Percentiles rank a stretch among this genome's conserved stretches.
These are phyloP conservation scores for Oryza meridionalis DNA, from an alignment of 176 grass and related monocot species.

Conservation along the genomic window DNA sequence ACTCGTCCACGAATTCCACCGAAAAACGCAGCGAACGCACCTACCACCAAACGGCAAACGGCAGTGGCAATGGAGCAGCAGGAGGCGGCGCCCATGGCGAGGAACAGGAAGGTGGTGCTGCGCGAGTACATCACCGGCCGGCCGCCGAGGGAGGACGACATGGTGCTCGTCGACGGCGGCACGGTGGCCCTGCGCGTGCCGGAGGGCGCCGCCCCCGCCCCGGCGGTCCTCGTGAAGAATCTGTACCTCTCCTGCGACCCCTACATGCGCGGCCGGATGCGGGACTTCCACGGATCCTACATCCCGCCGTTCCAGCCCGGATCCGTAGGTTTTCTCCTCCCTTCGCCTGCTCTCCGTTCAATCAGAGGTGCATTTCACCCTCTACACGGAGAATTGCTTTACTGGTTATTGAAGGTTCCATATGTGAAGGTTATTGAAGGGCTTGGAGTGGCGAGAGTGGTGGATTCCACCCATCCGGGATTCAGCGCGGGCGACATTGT, in stretches of 20 bases:
- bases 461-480: conserved; percentile 63
- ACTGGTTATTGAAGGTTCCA: background rate
- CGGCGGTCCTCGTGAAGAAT: conserved; percentile 69
- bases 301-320: conserved; percentile 83
- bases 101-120: conserved; percentile 74
- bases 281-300: conserved; percentile 60
- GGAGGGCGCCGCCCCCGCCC: conserved; percentile 40
- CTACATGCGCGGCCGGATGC: conserved; percentile 79
- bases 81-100: conserved; percentile 39
- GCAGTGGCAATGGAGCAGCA: conserved; percentile 39
- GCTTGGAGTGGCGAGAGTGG: conserved; percentile 63
- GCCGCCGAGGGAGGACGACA: conserved; percentile 75
- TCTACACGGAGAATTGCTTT: background rate
- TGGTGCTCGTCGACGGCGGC: conserved; percentile 64
- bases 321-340: conserved; percentile 36
- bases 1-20: no score
- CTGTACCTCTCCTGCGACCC: conserved; percentile 94
- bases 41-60: background rate
- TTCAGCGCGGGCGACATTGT: conserved; percentile 67
- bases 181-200: conserved; percentile 47
- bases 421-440: conserved; percentile 64
- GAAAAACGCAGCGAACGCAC: no score
- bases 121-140: conserved; percentile 68
- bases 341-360: background rate
- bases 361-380: background rate